Base-by-base conservation (phyloP, 2,329 filamentous ascomycete species). In the Grosmannia penicillata region DNA sequence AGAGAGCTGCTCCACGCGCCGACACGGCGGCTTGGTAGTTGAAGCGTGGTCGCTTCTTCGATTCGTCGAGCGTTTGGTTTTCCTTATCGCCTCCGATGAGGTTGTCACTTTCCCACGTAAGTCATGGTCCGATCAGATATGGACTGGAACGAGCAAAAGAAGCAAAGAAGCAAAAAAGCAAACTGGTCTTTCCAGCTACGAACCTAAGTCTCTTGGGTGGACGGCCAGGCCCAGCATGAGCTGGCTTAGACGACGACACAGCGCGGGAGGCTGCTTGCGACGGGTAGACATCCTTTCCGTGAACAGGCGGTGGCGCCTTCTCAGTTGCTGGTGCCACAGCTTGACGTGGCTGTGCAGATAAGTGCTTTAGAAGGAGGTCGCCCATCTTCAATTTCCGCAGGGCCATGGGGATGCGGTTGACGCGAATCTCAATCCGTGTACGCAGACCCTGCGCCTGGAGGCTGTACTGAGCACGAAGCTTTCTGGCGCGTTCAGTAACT, bases 401-500 rank as follows among this genome's bases (percentile, higher is more conserved):
- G 14, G 78, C 70, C 49, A 75, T 72, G 8, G 91, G 91, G 37
- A 96, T 91, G 38, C 91, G 78, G 55, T 95, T 94, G 56, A 96
- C 72, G 59, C 91, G 82, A 61, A 93, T 82, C 58, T 95, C 87
- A 37, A 98, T 79, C 44, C 89, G 79, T 43, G 85, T 78, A 44
- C 82, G 75, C 28, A 96, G 70, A 45, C 82, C 82, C 56, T 89
- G 82, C 18, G 86, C 82, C 58, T 94, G 87, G 9, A 93, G 70
- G 42, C 81, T 79, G 62, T 93, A 94, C 56, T 93, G 86, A 7
- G 87, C 81, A 50, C 87, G 76, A 44, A 96, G 67, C 57, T 89
- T 86, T 49, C 89, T 75, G 44, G 84, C 83, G 55, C 87, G 76
- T 60, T 93, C 82, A 15, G 83, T 86, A 48, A 94, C 86, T 94